Evolutionary conservation across 192 early-diverging fungal genomes (phyloP).

Genomic region (Podila clonocystis): DNA sequence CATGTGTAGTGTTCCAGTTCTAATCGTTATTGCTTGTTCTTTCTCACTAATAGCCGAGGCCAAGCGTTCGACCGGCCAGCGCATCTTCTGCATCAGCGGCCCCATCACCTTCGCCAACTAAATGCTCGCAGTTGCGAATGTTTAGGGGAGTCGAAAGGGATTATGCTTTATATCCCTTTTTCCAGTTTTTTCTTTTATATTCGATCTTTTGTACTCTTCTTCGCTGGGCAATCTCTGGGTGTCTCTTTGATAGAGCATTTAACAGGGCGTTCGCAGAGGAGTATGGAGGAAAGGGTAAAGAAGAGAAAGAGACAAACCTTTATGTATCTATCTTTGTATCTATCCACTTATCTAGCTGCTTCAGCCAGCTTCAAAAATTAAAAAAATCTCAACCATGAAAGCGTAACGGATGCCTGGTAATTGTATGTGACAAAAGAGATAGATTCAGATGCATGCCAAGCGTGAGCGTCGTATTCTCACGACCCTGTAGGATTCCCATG

Average conservation of each 20-base stretch:
- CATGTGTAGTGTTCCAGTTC: not conserved
- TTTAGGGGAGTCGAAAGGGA: not conserved
- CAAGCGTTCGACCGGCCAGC: constrained; percentile 3
- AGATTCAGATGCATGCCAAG: too few relatives aligned
- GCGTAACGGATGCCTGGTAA: too few relatives aligned
- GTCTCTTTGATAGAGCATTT: constrained; percentile 1
- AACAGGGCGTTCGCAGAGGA: not conserved
- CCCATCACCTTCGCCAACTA: constrained; percentile 43
- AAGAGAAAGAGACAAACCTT: not conserved
- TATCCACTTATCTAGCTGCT: too few relatives aligned
- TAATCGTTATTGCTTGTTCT: not conserved
- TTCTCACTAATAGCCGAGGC: constrained; percentile 9
- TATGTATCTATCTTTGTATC: not conserved
- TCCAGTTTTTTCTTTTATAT: not conserved
- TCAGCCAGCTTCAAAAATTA: too few relatives aligned
- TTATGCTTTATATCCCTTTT: not conserved
- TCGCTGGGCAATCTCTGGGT: not conserved
- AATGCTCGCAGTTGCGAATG: not conserved
- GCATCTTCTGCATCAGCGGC: constrained; percentile 46
- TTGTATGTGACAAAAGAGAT: too few relatives aligned
- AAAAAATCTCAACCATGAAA: too few relatives aligned
- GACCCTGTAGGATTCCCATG: too few relatives aligned
- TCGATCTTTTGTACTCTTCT: not conserved
- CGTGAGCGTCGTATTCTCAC: too few relatives aligned
- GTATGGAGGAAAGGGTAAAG: not conserved